Percentiles rank a stretch among this genome's conserved stretches.
Evolutionary conservation across 257 asterid species (phyloP).

Genomic region (Ballota nigra): DNA sequence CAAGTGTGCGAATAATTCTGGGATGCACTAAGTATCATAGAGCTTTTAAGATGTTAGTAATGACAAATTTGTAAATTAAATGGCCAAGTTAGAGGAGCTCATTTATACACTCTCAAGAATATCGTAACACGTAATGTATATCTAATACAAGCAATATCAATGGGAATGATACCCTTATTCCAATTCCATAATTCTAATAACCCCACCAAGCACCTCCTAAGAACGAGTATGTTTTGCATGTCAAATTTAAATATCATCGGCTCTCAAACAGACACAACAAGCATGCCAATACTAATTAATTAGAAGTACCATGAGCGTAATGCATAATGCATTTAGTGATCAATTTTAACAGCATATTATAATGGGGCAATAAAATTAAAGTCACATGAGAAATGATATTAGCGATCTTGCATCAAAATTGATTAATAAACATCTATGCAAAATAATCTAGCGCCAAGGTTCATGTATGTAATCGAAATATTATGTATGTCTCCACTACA

Average conservation of each 20-base stretch:
- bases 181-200: background rate
- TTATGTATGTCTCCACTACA: background rate
- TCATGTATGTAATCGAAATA: background rate
- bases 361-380: background rate
- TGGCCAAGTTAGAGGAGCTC: background rate
- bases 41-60: background rate
- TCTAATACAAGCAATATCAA: background rate
- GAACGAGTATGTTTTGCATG: background rate
- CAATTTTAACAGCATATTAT: background rate
- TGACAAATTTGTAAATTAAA: background rate
- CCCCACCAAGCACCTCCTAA: background rate
- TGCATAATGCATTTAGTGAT: background rate
- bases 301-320: background rate
- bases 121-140: background rate
- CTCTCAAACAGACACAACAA: background rate
- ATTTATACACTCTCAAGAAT: background rate
- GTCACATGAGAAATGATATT: constrained; percentile 7
- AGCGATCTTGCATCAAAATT: background rate
- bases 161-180: background rate
- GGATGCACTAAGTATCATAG: background rate
- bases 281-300: background rate
- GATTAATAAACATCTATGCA: constrained; percentile 3
- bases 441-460: background rate
- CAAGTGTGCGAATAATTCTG: too few relatives aligned
- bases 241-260: background rate